Base-by-base conservation (phyloP, 768 basidiomycete genomes). In the Scleroderma citrinum region DNA sequence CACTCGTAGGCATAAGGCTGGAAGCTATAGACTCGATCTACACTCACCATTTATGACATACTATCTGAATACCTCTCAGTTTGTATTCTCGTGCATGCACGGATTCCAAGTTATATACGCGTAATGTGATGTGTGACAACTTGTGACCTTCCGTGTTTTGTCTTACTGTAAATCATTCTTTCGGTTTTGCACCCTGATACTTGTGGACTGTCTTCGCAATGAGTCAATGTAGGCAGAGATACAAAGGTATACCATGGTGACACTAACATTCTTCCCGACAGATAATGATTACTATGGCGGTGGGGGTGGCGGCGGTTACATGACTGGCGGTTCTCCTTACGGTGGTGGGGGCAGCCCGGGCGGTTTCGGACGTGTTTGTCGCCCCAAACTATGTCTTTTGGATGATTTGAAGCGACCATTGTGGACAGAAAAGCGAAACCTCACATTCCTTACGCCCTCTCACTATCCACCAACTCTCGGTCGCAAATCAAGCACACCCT, bases 401-500 rank as follows among this genome's bases (percentile, higher is more conserved):
- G 19, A 7, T 35, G 20, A 46, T 23, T 12, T 52, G 10, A 51
- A 32, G n/a, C 0, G 32, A 44, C 4, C 39, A 26, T 16, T 39
- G 26, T 17, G 26, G 46, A 26, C 42, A 78, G 73, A 66, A 64
- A 59, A 64, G 56, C 19, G 68, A 67, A 44, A 65, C 68, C 19
- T 63, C 66, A 5, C 71, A 76, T 37, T 75, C 82, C 2, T 65
- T 85, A 20, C 76, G 92, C 31, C 90, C 92, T 3, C 77, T 91
- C 44, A 91, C 86, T 3, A 76, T 87, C 57, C 76, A 80, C 45
- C 92, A 95, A 61, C 74, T 96, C 39, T 62, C 73, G 31, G 76
- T 78, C 56, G 87, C 93, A 2, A 75, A 70, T n/a, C 92, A 94
- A 71, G 76, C 83, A 5, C 90, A 95, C 61, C 75, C 85, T 1